phyloP scores from a whole-genome alignment of 2,329 filamentous ascomycete genomes.

The Zarea fungicola region DNA sequence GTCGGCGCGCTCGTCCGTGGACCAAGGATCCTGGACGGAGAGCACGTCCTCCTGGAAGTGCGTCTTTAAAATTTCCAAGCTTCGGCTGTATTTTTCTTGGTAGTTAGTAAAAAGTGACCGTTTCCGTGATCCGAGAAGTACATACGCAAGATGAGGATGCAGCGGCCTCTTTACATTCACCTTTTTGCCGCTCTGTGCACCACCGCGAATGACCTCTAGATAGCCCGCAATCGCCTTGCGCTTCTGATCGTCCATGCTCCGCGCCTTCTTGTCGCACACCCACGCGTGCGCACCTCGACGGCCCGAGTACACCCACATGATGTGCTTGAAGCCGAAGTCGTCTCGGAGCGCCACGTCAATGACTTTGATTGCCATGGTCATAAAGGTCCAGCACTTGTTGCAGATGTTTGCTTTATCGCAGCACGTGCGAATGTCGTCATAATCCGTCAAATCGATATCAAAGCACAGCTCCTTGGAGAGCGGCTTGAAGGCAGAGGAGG shows the following conservation, averaged over 20 bases:
- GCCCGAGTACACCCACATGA: slow-evolving; percentile 98
- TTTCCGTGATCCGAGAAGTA: slow-evolving; percentile 6
- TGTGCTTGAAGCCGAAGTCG: slow-evolving; percentile 94
- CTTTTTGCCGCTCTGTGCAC: slow-evolving; percentile 78
- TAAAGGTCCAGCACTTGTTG: slow-evolving; percentile 91
- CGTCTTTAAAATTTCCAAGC: slow-evolving; percentile 74
- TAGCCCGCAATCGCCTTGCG: slow-evolving; percentile 83
- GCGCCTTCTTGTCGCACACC: slow-evolving; percentile 88
- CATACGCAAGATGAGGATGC: slow-evolving; percentile 78
- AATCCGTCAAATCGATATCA: slow-evolving; percentile 99
- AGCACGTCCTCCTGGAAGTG: slow-evolving; percentile 84
- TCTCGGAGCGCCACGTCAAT: slow-evolving; percentile 81
- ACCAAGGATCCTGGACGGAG: slow-evolving; percentile 80
- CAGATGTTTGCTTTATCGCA: slow-evolving; percentile 93
- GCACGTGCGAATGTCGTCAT: slow-evolving; percentile 93
- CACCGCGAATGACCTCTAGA: slow-evolving; percentile 83
- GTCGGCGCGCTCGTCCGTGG: slow-evolving; percentile 61
- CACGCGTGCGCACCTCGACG: slow-evolving; percentile 95
- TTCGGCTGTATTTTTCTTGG: slow-evolving; percentile 63
- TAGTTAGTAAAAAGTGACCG: neutral
- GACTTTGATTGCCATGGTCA: slow-evolving; percentile 96
- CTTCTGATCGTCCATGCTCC: slow-evolving; percentile 79
- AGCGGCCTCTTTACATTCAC: slow-evolving; percentile 80
- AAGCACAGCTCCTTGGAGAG: slow-evolving; percentile 93
- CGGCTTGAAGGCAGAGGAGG: slow-evolving; percentile 76